Evolutionary conservation across 441 rosid species (phyloP), one percentile per base, ranked within the genome.

Genomic region (Pelargonium citronellum): DNA sequence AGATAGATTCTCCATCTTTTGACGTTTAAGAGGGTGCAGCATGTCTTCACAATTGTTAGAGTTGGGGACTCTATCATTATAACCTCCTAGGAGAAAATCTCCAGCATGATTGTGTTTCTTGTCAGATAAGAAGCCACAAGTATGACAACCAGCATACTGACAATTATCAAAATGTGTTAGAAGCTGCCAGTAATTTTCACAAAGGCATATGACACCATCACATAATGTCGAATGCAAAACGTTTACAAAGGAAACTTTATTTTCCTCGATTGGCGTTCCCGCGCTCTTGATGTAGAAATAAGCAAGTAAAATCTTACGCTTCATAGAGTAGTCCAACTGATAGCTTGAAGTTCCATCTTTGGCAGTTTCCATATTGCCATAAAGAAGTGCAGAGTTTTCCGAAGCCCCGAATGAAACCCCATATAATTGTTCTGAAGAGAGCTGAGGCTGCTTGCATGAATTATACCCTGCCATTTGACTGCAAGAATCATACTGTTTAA

Each of bases 81-180:
- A 69, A 67, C 62, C 49, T 65, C 66, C 37, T 46, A 16, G 12
- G 44, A 13, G 67, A 55, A 60, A 16, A 66, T 55, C 41, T 58
- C 64, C 41, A 2, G 62, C 73, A 44, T 41, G 46, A 61, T 57
- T 46, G 67, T 41, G 44, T 63, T 51, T 57, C 67, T 57, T 80
- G 37, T 49, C 43, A 55, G 0, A 1, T 22, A 81, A 69, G 71
- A 78, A 76, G 44, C 70, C 55, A 71, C 86, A 80, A 7, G 66
- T 58, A 53, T 46, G 7, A 67, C 87, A 80, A 67, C 66, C 57
- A 24, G 71, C 58, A 63, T 10, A 37, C 19, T 7, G 66, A 62
- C 82, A 80, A 24, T 43, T 69, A 61, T 83, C 85, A 71, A 66
- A 80, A 69, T 81, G 84, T 6, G 75, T 74, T 19, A 79, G 55